These are phyloP conservation scores for Microsporum audouinii DNA, from an alignment of 2,329 filamentous ascomycete genomes.

Conservation along the genomic window DNA sequence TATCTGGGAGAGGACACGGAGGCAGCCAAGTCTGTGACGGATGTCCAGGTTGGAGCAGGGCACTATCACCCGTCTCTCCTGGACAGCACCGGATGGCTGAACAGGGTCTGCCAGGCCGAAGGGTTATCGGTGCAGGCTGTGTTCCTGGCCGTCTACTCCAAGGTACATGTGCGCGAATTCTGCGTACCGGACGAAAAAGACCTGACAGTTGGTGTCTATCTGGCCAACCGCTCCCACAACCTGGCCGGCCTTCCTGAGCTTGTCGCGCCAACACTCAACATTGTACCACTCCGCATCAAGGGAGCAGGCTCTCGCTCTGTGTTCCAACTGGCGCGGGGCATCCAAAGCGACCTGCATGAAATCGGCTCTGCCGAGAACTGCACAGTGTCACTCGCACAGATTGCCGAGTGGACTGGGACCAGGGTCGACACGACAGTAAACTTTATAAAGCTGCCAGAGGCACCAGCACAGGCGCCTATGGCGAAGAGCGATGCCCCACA, in stretches of 20 bases:
- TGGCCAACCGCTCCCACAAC: conserved; percentile 59
- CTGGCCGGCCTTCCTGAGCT: conserved; percentile 41
- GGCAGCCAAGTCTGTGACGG: neutral
- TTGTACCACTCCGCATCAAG: conserved; percentile 59
- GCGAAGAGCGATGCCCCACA: neutral
- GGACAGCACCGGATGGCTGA: conserved; percentile 31
- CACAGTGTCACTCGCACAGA: conserved; percentile 55
- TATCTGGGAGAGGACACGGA: conserved; percentile 23
- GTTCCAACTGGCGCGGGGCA: conserved; percentile 42
- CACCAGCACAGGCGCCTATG: neutral
- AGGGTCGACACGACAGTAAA: conserved; percentile 66
- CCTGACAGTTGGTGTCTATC: conserved; percentile 65
- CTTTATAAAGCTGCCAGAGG: conserved; percentile 52
- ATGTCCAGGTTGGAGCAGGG: neutral
- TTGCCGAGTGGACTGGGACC: conserved; percentile 63
- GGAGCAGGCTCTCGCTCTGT: conserved; percentile 26
- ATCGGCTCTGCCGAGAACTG: conserved; percentile 49
- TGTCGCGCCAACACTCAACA: conserved; percentile 61
- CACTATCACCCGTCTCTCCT: conserved; percentile 42
- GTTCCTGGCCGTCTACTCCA: conserved; percentile 60
- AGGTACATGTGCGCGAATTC: conserved; percentile 3
- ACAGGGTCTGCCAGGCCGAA: conserved; percentile 33
- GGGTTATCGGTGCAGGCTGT: conserved; percentile 61
- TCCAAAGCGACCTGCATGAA: conserved; percentile 57
- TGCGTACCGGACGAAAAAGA: conserved; percentile 17